Evolutionary conservation across 176 grass and related monocot genomes (phyloP), one percentile per base, ranked within the genome.

Genomic region (Bolboschoenus planiculmis): DNA sequence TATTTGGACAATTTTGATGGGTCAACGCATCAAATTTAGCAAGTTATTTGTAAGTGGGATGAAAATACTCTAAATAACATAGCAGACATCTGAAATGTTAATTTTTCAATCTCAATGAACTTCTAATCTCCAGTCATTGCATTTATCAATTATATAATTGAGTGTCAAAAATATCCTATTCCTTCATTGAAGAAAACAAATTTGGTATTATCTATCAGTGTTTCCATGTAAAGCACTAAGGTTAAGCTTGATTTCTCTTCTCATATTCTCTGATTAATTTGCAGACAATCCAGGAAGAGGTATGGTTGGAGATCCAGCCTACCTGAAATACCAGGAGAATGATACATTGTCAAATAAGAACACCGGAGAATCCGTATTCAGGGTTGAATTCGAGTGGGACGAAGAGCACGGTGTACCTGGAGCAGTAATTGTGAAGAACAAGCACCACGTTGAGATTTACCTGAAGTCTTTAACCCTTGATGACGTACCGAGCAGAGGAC

Each of bases 391-490:
- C 68, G 16, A 87, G 34, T 97, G 94, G 94, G 87, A 93, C 30
- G 85, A 88, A 55, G 83, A 88, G 44, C 74, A 83, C 0, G 94
- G 91, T 0, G 82, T 91, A 2, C 91, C 94, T 0, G 89, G 91
- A 30, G 91, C 94, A 54, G 15, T 97, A 56, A 40, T 93, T 79
- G 87, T 97, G 67, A 91, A 88, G 16, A 93, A 93, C 89, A 3
- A 90, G 72, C 91, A 97, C 78, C 8, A 0, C 60, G 0, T 78
- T 33, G 62, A 97, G 87, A 93, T 93, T 81, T 91, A 87, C 61
- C 89, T 97, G 60, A 97, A 97, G 76, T 93, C 89, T 30, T 54
- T 97, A 72, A 90, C 85, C 9, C 50, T 97, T 71, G 64, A 97
- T 10, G 46, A 91, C 21, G 79, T 93, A 10, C 89, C 72, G 1